These are phyloP conservation scores for Ophiostoma sp. DNA, from an alignment of 2,329 filamentous ascomycete species.

Conservation along the genomic window DNA sequence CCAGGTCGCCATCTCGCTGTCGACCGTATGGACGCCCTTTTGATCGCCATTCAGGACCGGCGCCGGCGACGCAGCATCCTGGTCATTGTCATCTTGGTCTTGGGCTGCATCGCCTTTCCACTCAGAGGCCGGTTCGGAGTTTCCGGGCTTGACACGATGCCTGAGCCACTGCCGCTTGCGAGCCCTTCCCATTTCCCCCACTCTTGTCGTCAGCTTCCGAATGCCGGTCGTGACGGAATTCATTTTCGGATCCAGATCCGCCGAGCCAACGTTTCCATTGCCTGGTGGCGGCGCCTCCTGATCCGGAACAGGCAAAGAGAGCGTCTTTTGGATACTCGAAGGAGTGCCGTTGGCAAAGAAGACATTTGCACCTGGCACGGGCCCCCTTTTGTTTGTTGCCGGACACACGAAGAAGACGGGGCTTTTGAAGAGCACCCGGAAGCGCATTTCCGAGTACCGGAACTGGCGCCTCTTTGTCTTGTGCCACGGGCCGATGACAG, in stretches of 20 bases:
- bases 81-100: not conserved
- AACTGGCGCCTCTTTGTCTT: slow-evolving; percentile 39
- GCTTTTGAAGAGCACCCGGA: slow-evolving; percentile 46
- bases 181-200: not conserved
- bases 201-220: not conserved
- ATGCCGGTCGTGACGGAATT: not conserved
- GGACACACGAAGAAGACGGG: slow-evolving; percentile 49
- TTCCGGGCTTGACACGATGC: not conserved
- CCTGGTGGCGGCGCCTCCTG: not conserved
- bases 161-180: not conserved
- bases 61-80: not conserved
- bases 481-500: slow-evolving; percentile 46
- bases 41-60: not conserved
- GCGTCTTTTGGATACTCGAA: slow-evolving; percentile 31
- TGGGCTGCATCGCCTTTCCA: not conserved
- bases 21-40: slow-evolving; percentile 47
- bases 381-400: slow-evolving; percentile 39
- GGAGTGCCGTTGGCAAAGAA: slow-evolving; percentile 38
- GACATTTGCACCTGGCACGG: slow-evolving; percentile 32
- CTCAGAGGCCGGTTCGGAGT: not conserved
- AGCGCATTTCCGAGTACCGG: slow-evolving; percentile 42
- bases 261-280: no score
- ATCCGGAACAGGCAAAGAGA: not conserved
- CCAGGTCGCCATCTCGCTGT: slow-evolving; percentile 55
- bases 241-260: not conserved